phyloP scores from a whole-genome alignment of 345 rosid genomes.

The Citrus sinensis region DVS_A1.0 CM039161.1:19616501-19617000 shows the following conservation, averaged over 20 bases:
- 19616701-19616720: slow-evolving; percentile 45
- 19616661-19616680: slow-evolving; percentile 71
- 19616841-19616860: slow-evolving; percentile 41
- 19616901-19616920: slow-evolving; percentile 75
- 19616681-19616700: slow-evolving; percentile 63
- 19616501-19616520: no score
- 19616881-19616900: slow-evolving; percentile 66
- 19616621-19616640: slow-evolving; percentile 35
- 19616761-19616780: slow-evolving; percentile 57
- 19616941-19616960: slow-evolving; percentile 67
- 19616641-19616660: slow-evolving; percentile 59
- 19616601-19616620: slow-evolving; percentile 19
- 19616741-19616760: slow-evolving; percentile 40
- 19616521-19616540: no score
- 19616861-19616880: slow-evolving; percentile 41
- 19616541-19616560: no score
- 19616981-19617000: slow-evolving; percentile 88
- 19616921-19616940: slow-evolving; percentile 66
- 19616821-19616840: slow-evolving; percentile 52
- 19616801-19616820: slow-evolving; percentile 54
- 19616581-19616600: slow-evolving; percentile 26
- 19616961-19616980: slow-evolving; percentile 56
- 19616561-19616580: no score
- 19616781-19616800: slow-evolving; percentile 50
- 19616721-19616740: slow-evolving; percentile 40